Evolutionary conservation across 371 early-diverging fungal species (phyloP).

Genomic region (Lichtheimia ornata): DNA sequence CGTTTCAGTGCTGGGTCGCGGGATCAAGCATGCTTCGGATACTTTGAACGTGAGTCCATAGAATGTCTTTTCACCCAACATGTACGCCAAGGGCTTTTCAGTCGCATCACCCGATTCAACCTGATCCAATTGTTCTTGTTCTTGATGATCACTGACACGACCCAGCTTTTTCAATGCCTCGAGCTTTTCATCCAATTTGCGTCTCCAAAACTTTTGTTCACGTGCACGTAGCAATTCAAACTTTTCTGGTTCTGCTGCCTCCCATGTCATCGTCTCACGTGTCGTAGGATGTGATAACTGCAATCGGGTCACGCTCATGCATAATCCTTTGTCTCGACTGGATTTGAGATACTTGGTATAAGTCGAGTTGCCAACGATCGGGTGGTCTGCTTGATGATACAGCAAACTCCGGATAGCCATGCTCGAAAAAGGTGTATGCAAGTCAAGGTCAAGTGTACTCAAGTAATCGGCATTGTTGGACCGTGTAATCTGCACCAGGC

Average conservation of each 20-base stretch:
- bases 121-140: conserved; percentile 5
- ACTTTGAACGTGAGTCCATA: conserved; percentile 59
- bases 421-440: conserved; percentile 38
- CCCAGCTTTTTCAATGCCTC: conserved; percentile 52
- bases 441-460: conserved; percentile 39
- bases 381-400: conserved; percentile 44
- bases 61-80: conserved; percentile 64
- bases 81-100: conserved; percentile 57
- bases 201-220: conserved; percentile 60
- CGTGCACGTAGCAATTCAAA: conserved; percentile 55
- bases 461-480: conserved; percentile 53
- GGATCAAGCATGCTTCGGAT: conserved; percentile 68
- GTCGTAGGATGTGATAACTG: conserved; percentile 44
- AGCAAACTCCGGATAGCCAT: conserved; percentile 40
- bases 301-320: conserved; percentile 48
- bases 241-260: conserved; percentile 45
- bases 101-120: conserved; percentile 22
- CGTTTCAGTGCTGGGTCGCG: conserved; percentile 69
- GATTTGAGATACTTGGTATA: conserved; percentile 56
- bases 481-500: conserved; percentile 35
- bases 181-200: conserved; percentile 45
- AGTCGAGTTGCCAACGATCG: conserved; percentile 66
- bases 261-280: conserved; percentile 13
- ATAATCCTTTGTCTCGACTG: conserved; percentile 68
- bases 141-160: conserved; percentile 1